These are phyloP conservation scores for Pythium vanterpoolii DNA, from an alignment of 352 stramenopile genomes.

Conservation along the genomic window DNA sequence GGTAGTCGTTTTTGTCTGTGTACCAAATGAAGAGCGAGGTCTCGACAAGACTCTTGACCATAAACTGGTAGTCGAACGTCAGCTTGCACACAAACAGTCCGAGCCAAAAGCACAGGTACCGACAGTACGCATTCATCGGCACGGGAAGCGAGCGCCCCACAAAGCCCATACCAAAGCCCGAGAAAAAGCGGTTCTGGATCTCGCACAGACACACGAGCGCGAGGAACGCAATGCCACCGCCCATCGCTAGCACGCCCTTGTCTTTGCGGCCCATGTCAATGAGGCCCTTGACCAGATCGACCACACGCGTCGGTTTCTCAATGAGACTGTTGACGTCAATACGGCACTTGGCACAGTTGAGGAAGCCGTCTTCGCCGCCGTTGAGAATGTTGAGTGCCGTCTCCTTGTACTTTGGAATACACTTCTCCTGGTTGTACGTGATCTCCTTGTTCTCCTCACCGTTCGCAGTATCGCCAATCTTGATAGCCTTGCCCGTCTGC, in stretches of 20 bases:
- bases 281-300: conserved; percentile 49
- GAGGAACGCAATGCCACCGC: conserved; percentile 44
- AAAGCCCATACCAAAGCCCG: conserved; percentile 63
- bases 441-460: conserved; percentile 13
- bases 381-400: conserved; percentile 54
- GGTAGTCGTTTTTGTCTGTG: conserved; percentile 62
- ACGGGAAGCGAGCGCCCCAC: conserved; percentile 75
- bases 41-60: conserved; percentile 80
- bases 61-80: conserved; percentile 85
- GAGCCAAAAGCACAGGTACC: conserved; percentile 84
- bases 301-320: conserved; percentile 53
- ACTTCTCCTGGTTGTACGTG: conserved; percentile 60
- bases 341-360: conserved; percentile 79
- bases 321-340: conserved; percentile 66
- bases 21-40: conserved; percentile 87
- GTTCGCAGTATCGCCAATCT: neutral
- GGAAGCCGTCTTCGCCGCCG: conserved; percentile 38
- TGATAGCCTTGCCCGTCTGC: conserved; percentile 38
- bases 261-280: conserved; percentile 51
- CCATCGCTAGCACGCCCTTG: conserved; percentile 57
- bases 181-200: conserved; percentile 73
- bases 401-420: conserved; percentile 47
- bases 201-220: conserved; percentile 57
- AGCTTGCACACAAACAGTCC: conserved; percentile 72
- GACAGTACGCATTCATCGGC: conserved; percentile 64